A percentile compares a stretch with the other conserved stretches of the same genome.
Conservation (phyloP, 208 protist species). For the Blechomonas ayalai region DNA sequence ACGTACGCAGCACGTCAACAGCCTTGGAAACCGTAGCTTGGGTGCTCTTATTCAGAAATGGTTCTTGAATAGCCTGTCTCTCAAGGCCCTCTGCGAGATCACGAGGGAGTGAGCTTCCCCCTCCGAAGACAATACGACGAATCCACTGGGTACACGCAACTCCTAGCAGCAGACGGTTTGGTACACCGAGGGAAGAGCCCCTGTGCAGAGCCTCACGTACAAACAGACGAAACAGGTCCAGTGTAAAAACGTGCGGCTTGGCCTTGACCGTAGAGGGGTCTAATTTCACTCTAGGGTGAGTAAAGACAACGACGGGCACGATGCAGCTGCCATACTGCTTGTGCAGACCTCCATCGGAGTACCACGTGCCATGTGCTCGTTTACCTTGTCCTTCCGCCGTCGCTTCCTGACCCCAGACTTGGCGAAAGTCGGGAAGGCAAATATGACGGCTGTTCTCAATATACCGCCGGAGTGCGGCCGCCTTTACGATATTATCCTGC, state of each 20-base stretch:
- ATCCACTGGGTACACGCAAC: too few relatives aligned
- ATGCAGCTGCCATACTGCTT: slow-evolving; percentile 63
- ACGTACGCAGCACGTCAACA: slow-evolving; percentile 73
- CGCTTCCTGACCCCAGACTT: neutral
- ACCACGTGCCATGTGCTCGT: slow-evolving; percentile 54
- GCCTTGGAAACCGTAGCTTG: slow-evolving; percentile 30
- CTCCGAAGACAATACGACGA: too few relatives aligned
- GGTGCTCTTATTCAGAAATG: slow-evolving; percentile 12
- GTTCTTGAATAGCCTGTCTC: neutral
- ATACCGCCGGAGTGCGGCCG: slow-evolving; percentile 67
- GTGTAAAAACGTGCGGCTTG: slow-evolving; percentile 70
- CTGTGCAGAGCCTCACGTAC: slow-evolving; percentile 26
- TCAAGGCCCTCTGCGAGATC: neutral
- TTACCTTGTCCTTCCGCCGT: neutral
- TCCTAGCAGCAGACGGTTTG: slow-evolving; percentile 6
- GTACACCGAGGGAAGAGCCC: slow-evolving; percentile 12
- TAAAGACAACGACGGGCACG: slow-evolving; percentile 85
- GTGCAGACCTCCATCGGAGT: slow-evolving; percentile 61
- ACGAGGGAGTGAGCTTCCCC: neutral
- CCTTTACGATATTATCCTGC: slow-evolving; percentile 80
- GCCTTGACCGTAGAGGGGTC: slow-evolving; percentile 59
- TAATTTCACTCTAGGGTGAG: slow-evolving; percentile 51
- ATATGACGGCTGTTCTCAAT: slow-evolving; percentile 76
- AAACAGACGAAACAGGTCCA: slow-evolving; percentile 50
- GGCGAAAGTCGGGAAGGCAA: slow-evolving; percentile 38